Base-by-base conservation (phyloP, 2,329 filamentous ascomycete species). In the Ceratocystis cubensis region DNA sequence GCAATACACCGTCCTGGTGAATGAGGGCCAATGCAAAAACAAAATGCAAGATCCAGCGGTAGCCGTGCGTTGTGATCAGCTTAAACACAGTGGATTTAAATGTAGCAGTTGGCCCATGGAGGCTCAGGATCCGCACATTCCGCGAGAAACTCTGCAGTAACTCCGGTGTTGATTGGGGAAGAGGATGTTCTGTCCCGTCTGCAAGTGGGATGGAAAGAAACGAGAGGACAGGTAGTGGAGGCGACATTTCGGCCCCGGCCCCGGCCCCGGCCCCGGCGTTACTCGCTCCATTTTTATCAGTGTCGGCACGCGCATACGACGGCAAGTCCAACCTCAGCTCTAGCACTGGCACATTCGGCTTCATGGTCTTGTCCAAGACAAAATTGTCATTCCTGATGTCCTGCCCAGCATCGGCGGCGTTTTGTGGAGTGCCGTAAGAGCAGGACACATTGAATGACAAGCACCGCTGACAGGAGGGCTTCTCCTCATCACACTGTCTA, bases 401-500 rank as follows among this genome's bases (percentile, higher is more conserved):
- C 50, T 57, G 50, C 72, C 10, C 73, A 70, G 56, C 72, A 30
- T 69, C 70, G 17, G 68, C 65, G 13, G 67, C 65, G 62, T 22
- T 28, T 8, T n/a, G 22, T 30, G 2, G 8, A 25, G 72, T 68
- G 7, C 76, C 74, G 69, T 81, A 83, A 66, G 76, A 76, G 72
- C 81, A 84, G 7, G 75, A 72, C 2, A 82, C 78, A 17, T 80
- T 77, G 64, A 77, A 81, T 1, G 74, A 70, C 10, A 73, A 62
- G 70, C 82, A 84, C 67, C 78, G 79, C 44, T 74, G 72, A 70
- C 82, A 84, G 0, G 71, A 69, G 0, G 82, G 82, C 50, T 75
- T 79, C 2, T 70, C 69, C 70, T 84, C 82, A 70, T 84, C 82
- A 69, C 82, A 85, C 81, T 82, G 64, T 20, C 10, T 62, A 37